Conservation (phyloP, 1,284 basidiomycete genomes). For the Leccinum brunneo-olivaceum region DNA sequence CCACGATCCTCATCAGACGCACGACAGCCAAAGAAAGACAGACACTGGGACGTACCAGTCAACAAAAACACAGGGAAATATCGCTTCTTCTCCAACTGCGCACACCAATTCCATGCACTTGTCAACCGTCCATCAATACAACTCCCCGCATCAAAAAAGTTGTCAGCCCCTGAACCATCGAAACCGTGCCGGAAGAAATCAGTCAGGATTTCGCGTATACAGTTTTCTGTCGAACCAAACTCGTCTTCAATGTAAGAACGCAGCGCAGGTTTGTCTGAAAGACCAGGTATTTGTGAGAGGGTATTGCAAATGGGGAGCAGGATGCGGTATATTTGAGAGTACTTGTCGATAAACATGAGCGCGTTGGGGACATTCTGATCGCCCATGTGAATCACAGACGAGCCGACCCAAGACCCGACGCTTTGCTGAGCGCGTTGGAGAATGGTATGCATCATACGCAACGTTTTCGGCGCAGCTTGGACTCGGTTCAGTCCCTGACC, state of each 20-base stretch:
- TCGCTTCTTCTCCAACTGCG: constrained; percentile 71
- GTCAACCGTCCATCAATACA: constrained; percentile 63
- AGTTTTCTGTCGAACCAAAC: constrained; percentile 65
- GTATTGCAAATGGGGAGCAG: constrained; percentile 77
- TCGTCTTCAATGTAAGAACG: constrained; percentile 73
- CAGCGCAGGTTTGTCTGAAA: constrained; percentile 62
- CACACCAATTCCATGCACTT: constrained; percentile 85
- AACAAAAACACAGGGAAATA: constrained; percentile 75
- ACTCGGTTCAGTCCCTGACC: constrained; percentile 81
- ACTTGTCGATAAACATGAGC: constrained; percentile 80
- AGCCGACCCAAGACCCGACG: constrained; percentile 75
- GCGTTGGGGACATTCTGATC: constrained; percentile 87
- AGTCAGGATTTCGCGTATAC: constrained; percentile 59
- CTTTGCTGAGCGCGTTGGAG: constrained; percentile 72
- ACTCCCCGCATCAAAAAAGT: constrained; percentile 70
- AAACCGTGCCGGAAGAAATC: constrained; percentile 83
- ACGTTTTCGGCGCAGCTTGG: constrained; percentile 75
- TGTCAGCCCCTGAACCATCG: constrained; percentile 76
- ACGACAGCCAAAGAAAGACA: background rate
- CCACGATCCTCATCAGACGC: no score
- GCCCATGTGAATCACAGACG: constrained; percentile 51
- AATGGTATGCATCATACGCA: constrained; percentile 78
- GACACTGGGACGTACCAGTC: constrained; percentile 57
- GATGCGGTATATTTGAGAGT: constrained; percentile 82
- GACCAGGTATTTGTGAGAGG: constrained; percentile 57